These are phyloP conservation scores for Cryptococcus neoformans DNA, from an alignment of 1,284 basidiomycete species.

Conservation along the genomic window DNA sequence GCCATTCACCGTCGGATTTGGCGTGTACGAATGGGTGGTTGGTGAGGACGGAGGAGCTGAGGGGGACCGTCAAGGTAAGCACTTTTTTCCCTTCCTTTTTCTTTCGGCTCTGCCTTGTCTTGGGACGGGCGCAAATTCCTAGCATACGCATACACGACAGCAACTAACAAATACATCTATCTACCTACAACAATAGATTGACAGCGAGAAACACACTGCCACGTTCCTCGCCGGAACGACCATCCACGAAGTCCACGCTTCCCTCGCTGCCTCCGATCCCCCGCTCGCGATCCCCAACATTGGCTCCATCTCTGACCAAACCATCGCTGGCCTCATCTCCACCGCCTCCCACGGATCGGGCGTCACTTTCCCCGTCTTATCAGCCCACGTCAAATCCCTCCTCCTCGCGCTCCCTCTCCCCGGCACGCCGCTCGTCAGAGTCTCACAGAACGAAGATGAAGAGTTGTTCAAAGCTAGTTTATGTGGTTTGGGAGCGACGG, in stretches of 20 bases:
- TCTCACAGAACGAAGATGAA: slow-evolving; percentile 51
- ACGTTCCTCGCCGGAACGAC: slow-evolving; percentile 76
- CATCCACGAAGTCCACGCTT: slow-evolving; percentile 64
- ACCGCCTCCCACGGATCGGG: slow-evolving; percentile 96
- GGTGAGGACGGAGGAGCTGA: slow-evolving; percentile 69
- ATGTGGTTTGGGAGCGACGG: slow-evolving; percentile 91
- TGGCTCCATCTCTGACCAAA: slow-evolving; percentile 96
- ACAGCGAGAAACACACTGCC: slow-evolving; percentile 58
- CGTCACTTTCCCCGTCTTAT: slow-evolving; percentile 73
- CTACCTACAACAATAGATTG: slow-evolving; percentile 56
- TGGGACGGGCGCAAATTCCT: too few relatives aligned
- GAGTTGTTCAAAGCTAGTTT: slow-evolving; percentile 90
- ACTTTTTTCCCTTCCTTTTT: neutral
- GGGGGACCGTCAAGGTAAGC: slow-evolving; percentile 69
- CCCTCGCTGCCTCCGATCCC: slow-evolving; percentile 60
- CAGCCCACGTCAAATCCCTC: slow-evolving; percentile 73
- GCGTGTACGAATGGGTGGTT: slow-evolving; percentile 82
- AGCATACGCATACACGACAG: too few relatives aligned
- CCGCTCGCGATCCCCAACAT: slow-evolving; percentile 83
- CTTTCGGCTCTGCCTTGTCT: neutral
- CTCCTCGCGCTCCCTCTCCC: slow-evolving; percentile 57
- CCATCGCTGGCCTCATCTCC: slow-evolving; percentile 87
- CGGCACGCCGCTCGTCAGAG: slow-evolving; percentile 36
- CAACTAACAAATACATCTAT: neutral
- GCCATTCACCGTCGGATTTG: slow-evolving; percentile 90